Conservation (phyloP, 164 flowering plant genomes). For the Saururus chinensis region DNA sequence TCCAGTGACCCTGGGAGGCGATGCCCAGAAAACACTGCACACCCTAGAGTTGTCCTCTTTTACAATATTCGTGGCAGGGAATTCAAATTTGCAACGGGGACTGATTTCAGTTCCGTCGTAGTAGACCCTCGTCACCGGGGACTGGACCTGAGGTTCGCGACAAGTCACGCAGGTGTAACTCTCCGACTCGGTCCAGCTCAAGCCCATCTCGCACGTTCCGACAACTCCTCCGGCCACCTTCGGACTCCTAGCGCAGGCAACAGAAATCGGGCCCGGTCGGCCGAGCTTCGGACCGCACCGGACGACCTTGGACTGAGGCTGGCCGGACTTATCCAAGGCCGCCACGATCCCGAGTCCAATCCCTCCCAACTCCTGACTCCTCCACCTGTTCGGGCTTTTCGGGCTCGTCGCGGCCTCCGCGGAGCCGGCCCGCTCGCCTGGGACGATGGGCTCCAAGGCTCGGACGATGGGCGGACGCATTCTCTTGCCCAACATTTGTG, state of each 20-base stretch:
- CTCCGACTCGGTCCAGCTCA: conserved; percentile 18
- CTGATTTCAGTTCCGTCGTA: neutral
- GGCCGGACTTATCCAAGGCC: conserved; percentile 34
- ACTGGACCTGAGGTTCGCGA: conserved; percentile 22
- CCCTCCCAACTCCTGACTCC: conserved; percentile 17
- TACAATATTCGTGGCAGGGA: neutral
- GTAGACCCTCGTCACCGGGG: conserved; percentile 27
- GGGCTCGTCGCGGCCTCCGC: conserved; percentile 22
- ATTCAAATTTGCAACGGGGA: neutral
- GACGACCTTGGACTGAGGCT: conserved; percentile 16
- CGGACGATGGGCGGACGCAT: conserved; percentile 22
- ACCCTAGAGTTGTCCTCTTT: neutral
- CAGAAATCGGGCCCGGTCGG: conserved; percentile 34
- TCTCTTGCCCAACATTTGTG: conserved; percentile 26
- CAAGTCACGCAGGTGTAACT: conserved; percentile 35
- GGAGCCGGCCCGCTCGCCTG: conserved; percentile 8
- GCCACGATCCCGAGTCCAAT: conserved; percentile 39
- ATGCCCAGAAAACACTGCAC: conserved; percentile 1
- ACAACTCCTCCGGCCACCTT: neutral
- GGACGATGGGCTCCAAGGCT: conserved; percentile 8
- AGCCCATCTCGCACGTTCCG: conserved; percentile 3
- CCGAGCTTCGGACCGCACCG: conserved; percentile 14
- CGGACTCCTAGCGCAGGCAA: conserved; percentile 2
- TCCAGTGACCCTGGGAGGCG: conserved; percentile 2
- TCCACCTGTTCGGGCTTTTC: conserved; percentile 21